Evolutionary conservation across 140 eudicot species (phyloP).

Genomic region (Flaveria floridana): DNA sequence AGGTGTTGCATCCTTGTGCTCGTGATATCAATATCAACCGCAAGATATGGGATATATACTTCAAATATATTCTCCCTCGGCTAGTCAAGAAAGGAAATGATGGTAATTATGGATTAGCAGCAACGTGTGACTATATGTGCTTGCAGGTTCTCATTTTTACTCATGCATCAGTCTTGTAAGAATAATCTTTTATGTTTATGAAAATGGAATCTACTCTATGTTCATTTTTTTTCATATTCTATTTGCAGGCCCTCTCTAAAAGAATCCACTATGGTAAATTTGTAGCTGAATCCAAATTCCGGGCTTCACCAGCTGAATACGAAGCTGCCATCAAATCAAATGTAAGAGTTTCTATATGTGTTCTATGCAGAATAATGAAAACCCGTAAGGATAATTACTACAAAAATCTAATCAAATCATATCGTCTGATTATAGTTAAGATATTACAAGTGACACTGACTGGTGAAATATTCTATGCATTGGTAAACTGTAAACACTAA

Average conservation of each 20-base stretch:
- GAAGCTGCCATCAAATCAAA: slow-evolving; percentile 68
- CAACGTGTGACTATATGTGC: slow-evolving; percentile 79
- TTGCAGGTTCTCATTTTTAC: slow-evolving; percentile 58
- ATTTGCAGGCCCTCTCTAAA: slow-evolving; percentile 73
- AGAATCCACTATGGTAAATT: slow-evolving; percentile 94
- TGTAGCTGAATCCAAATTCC: slow-evolving; percentile 95
- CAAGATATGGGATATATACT: slow-evolving; percentile 81
- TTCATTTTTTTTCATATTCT: slow-evolving; percentile 20
- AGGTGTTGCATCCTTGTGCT: slow-evolving; percentile 80
- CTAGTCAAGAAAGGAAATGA: slow-evolving; percentile 79
- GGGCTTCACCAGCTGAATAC: slow-evolving; percentile 73
- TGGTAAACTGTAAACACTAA: too few species aligned
- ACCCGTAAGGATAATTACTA: too few species aligned
- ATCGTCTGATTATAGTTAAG: too few species aligned
- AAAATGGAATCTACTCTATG: not conserved
- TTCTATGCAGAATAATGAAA: not conserved
- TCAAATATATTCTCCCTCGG: slow-evolving; percentile 77
- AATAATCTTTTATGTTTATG: slow-evolving; percentile 8
- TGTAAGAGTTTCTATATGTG: slow-evolving; percentile 33
- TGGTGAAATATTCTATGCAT: too few species aligned
- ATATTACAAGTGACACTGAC: too few species aligned
- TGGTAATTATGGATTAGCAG: slow-evolving; percentile 82
- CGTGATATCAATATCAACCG: slow-evolving; percentile 66
- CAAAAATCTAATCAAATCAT: too few species aligned
- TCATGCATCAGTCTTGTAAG: slow-evolving; percentile 18